These are phyloP conservation scores for Ampelocalamus luodianensis DNA, from an alignment of 176 grass and related monocot species.

Conservation along the genomic window DNA sequence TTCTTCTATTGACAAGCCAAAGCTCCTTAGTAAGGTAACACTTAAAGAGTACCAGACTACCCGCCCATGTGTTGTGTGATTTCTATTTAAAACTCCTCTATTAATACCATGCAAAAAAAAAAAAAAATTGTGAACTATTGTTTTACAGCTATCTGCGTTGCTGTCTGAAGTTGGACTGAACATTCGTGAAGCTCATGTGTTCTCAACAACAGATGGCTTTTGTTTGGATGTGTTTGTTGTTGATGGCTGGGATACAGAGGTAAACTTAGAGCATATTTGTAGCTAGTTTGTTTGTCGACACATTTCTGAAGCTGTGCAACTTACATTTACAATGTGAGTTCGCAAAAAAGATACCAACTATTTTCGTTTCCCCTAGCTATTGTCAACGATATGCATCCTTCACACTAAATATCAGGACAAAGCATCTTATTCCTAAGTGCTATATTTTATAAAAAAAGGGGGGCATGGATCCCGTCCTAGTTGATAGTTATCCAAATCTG, in stretches of 20 bases:
- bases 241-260: constrained; percentile 87
- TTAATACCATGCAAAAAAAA: constrained; percentile 4
- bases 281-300: not conserved
- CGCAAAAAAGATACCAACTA: not conserved
- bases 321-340: not conserved
- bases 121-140: constrained; percentile 5
- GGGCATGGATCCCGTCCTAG: not conserved
- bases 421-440: not conserved
- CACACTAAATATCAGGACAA: not conserved
- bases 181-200: constrained; percentile 99
- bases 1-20: constrained; percentile 87
- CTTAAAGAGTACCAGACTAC: not conserved
- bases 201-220: constrained; percentile 92
- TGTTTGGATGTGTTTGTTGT: constrained; percentile 96
- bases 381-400: constrained; percentile 12
- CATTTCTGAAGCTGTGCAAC: not conserved
- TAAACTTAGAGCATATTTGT: constrained; percentile 34
- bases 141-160: constrained; percentile 77
- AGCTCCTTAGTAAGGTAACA: constrained; percentile 78
- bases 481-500: not conserved
- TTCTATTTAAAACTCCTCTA: not conserved
- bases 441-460: not conserved
- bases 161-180: constrained; percentile 82
- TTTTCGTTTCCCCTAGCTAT: not conserved
- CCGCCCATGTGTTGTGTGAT: not conserved